Percentiles rank a stretch among this genome's conserved stretches.
Conservation (phyloP, 768 basidiomycete genomes). For the Psilocybe azurescens region DNA sequence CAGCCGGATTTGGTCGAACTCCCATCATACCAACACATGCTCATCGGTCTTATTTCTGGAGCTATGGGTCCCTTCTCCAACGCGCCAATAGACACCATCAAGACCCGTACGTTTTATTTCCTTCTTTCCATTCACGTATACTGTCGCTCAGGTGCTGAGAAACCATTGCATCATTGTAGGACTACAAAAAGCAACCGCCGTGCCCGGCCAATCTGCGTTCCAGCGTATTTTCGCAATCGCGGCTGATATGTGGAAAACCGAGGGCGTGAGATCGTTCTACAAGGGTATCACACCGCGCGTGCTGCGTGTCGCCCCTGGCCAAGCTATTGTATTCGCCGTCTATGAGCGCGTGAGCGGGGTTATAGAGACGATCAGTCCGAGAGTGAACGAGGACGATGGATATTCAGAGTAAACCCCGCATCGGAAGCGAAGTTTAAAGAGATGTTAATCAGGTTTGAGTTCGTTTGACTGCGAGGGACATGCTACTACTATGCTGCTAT, state of each 20-base stretch:
- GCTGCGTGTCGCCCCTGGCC: conserved; percentile 94
- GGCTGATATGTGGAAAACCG: conserved; percentile 90
- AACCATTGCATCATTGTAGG: conserved; percentile 45
- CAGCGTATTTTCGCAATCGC: conserved; percentile 83
- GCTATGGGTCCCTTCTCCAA: conserved; percentile 99
- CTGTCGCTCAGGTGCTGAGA: no score
- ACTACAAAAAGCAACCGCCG: conserved; percentile 81
- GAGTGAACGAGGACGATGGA: conserved; percentile 58
- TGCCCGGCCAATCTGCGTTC: conserved; percentile 77
- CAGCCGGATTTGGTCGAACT: conserved; percentile 84
- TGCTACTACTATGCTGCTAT: not conserved
- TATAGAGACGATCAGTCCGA: conserved; percentile 73
- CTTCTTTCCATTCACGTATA: not conserved
- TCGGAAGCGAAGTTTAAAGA: no score
- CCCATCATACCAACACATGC: conserved; percentile 95
- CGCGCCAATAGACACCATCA: conserved; percentile 94
- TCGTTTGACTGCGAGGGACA: not conserved
- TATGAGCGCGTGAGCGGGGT: conserved; percentile 85
- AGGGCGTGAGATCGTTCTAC: conserved; percentile 92
- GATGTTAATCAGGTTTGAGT: no score
- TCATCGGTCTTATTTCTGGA: conserved; percentile 93
- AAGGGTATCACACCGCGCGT: conserved; percentile 99
- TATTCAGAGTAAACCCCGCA: conserved; percentile 58
- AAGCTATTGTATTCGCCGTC: conserved; percentile 97
- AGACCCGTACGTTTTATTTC: conserved; percentile 72